Percentiles rank a stretch among this genome's conserved stretches.
Evolutionary conservation across 768 basidiomycete species (phyloP).

Genomic region (Plicaturopsis crispa): DNA sequence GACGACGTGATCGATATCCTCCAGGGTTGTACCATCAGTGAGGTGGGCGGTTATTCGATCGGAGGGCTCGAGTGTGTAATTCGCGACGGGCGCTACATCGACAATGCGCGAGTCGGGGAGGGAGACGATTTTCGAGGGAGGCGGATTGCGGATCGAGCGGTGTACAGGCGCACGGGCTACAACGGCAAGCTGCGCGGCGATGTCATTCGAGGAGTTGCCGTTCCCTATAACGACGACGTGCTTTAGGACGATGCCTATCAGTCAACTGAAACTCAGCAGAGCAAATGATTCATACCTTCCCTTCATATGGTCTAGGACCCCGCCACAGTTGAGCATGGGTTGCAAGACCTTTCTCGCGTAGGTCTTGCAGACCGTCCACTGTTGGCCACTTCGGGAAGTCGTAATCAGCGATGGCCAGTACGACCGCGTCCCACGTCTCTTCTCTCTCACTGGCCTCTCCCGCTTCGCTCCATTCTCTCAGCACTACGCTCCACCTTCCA

Average conservation of each 20-base stretch:
- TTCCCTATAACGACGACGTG: constrained; percentile 40
- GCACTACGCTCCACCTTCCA: constrained; percentile 18
- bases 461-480: constrained; percentile 17
- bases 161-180: constrained; percentile 33
- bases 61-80: constrained; percentile 17
- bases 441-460: constrained; percentile 12
- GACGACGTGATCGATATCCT: constrained; percentile 33
- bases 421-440: constrained; percentile 25
- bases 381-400: constrained; percentile 20
- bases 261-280: constrained; percentile 13
- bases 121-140: constrained; percentile 28
- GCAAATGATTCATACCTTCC: constrained; percentile 15
- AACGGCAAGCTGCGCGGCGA: constrained; percentile 35
- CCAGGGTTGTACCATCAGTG: constrained; percentile 27
- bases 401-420: constrained; percentile 25
- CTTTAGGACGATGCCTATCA: constrained; percentile 16
- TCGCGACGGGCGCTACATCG: constrained; percentile 32
- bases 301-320: constrained; percentile 28
- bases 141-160: constrained; percentile 36
- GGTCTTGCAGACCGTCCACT: constrained; percentile 28
- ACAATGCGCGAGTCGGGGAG: constrained; percentile 35
- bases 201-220: constrained; percentile 46
- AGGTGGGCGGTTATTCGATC: constrained; percentile 27
- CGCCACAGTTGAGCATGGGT: constrained; percentile 36
- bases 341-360: constrained; percentile 24